phyloP scores from a whole-genome alignment of 495 filamentous ascomycete genomes.

The Glarea lozoyensis region DNA sequence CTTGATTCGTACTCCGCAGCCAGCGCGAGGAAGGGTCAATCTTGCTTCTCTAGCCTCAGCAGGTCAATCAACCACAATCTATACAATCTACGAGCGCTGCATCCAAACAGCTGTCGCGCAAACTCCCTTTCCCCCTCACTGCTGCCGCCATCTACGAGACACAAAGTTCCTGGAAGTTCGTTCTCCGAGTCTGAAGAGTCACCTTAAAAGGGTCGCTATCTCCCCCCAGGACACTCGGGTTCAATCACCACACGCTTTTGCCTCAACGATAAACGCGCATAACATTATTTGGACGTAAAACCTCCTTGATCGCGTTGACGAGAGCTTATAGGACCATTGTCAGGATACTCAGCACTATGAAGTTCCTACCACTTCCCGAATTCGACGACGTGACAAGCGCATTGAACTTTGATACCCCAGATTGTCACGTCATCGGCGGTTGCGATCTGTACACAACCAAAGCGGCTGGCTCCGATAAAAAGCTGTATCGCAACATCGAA shows the following conservation, averaged over 20 bases:
- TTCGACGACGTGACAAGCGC: constrained; percentile 83
- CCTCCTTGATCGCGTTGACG: constrained; percentile 16
- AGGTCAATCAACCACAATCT: constrained; percentile 10
- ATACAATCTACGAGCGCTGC: constrained; percentile 5
- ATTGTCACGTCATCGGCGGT: constrained; percentile 80
- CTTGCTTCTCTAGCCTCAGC: constrained; percentile 20
- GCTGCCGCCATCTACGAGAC: constrained; percentile 9
- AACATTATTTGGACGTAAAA: constrained; percentile 7
- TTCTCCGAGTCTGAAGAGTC: constrained; percentile 23
- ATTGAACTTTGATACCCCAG: constrained; percentile 86
- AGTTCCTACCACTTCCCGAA: constrained; percentile 87
- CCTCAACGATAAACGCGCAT: constrained; percentile 23
- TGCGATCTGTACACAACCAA: constrained; percentile 98
- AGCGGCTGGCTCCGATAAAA: constrained; percentile 88
- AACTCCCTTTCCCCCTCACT: constrained; percentile 1
- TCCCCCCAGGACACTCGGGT: constrained; percentile 18
- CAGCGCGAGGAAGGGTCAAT: constrained; percentile 19
- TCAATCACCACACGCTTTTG: constrained; percentile 20
- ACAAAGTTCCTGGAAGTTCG: constrained; percentile 21
- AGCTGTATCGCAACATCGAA: constrained; percentile 87
- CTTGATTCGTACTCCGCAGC: constrained; percentile 21
- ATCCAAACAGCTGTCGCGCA: constrained; percentile 11
- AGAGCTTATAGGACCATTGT: constrained; percentile 12
- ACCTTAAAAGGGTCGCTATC: constrained; percentile 15
- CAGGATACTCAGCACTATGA: constrained; percentile 14